Base-by-base conservation (phyloP, 495 filamentous ascomycete species). In the Neurospora sp. region DNA sequence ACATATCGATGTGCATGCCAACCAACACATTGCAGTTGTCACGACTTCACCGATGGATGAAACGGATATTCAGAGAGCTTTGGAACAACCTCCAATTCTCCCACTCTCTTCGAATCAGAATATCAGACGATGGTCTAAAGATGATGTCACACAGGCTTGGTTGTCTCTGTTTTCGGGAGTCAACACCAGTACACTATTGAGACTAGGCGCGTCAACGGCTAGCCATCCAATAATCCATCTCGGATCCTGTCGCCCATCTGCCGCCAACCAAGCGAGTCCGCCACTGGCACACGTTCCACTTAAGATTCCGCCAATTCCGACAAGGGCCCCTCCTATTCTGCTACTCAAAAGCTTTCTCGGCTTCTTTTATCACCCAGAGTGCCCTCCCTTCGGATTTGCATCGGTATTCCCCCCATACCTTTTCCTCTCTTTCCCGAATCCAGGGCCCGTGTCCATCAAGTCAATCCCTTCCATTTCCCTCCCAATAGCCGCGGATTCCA, bases 311-410 rank as follows among this genome's bases (percentile, higher is more conserved):
- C 53, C 53, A 61, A 61, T 61, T 61, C 53, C 53, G 53, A 61
- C 46, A 53, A 53, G 46, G 46, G 11, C 20, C 53, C 53, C 53
- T 61, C 53, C 4, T 31, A 16, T 5, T 10, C 42, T 46, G 8
- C 42, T 46, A 10, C 48, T 31, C 10, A 59, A 59, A 59, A 59
- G 48, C 20, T 31, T 41, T 48, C 74, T 80, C 77, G 78, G 78
- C 75, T 76, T 79, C 73, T 77, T 74, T 71, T 69, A 46, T 40
- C 42, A 68, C 42, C 69, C 70, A 27, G 44, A 73, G 39, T 68
- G 68, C 70, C 53, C 38, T 68, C 41, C 53, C 61, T 65, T 81
- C 79, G 79, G 79, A 79, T 81, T 77, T 81, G 69, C 72, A 80
- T 81, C 79, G 79, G 79, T 78, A 79, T 81, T 77, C 70, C 71